These are phyloP conservation scores for Neurospora sp. DNA, from an alignment of 495 filamentous ascomycete genomes.

Conservation along the genomic window DNA sequence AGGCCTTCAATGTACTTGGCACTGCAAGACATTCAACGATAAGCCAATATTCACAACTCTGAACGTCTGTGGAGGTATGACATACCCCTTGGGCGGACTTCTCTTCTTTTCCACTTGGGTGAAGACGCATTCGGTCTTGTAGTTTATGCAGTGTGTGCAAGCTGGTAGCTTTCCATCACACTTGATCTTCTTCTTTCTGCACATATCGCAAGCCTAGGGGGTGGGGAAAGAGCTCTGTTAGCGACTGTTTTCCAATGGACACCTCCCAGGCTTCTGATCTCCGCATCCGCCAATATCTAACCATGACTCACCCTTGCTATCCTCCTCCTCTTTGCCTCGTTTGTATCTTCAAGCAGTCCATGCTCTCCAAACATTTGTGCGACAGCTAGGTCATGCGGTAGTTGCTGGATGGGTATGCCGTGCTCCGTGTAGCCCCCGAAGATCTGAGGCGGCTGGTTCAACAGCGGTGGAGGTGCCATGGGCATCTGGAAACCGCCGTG, in stretches of 20 bases:
- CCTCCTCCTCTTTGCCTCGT: slow-evolving; percentile 81
- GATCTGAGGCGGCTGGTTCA: slow-evolving; percentile 59
- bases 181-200: slow-evolving; percentile 99
- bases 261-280: background rate
- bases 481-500: slow-evolving; percentile 40
- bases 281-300: background rate
- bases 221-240: slow-evolving; percentile 7
- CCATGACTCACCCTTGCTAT: slow-evolving; percentile 68
- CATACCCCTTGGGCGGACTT: slow-evolving; percentile 90
- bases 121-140: slow-evolving; percentile 96
- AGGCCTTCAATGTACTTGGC: slow-evolving; percentile 98
- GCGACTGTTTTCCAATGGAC: background rate
- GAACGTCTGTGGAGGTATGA: background rate
- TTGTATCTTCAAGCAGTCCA: slow-evolving; percentile 52
- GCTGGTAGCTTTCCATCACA: slow-evolving; percentile 94
- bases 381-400: slow-evolving; percentile 42
- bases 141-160: slow-evolving; percentile 94
- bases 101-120: slow-evolving; percentile 98
- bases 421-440: slow-evolving; percentile 54
- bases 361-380: slow-evolving; percentile 54
- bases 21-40: slow-evolving; percentile 31
- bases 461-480: slow-evolving; percentile 45
- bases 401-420: slow-evolving; percentile 41
- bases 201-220: slow-evolving; percentile 91
- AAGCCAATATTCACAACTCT: slow-evolving; percentile 3